Evolutionary conservation across 2,329 filamentous ascomycete genomes (phyloP).

Genomic region (Hypoxylon sp.): DNA sequence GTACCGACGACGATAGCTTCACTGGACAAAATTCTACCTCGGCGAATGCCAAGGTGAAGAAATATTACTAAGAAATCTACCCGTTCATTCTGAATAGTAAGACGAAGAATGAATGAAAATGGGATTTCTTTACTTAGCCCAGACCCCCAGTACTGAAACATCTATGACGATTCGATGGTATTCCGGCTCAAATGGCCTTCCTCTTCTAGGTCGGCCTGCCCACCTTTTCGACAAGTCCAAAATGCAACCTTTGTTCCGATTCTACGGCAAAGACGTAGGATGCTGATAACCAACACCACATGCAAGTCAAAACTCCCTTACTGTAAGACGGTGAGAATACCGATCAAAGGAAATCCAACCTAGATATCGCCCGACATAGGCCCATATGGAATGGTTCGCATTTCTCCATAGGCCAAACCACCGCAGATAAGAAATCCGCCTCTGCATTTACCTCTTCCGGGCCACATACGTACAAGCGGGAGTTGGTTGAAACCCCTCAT

Average conservation of each 20-base stretch:
- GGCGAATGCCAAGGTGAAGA: slow-evolving; percentile 5
- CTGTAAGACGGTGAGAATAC: slow-evolving; percentile 1
- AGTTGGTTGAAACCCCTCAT: background rate
- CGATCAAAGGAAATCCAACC: slow-evolving; percentile 9
- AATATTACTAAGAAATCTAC: background rate
- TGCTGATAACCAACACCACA: slow-evolving; percentile 10
- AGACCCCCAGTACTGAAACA: slow-evolving; percentile 3
- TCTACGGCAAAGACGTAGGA: slow-evolving; percentile 10
- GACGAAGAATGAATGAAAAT: background rate
- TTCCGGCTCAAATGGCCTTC: slow-evolving; percentile 22
- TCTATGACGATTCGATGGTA: slow-evolving; percentile 17
- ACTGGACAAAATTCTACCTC: slow-evolving; percentile 2
- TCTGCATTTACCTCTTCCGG: background rate
- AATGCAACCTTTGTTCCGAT: slow-evolving; percentile 17
- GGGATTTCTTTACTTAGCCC: slow-evolving; percentile 7
- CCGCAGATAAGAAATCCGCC: slow-evolving; percentile 1
- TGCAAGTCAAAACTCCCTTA: slow-evolving; percentile 2
- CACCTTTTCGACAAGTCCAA: slow-evolving; percentile 14
- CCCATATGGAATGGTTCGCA: slow-evolving; percentile 4
- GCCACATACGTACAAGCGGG: background rate
- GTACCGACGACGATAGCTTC: slow-evolving; percentile 14
- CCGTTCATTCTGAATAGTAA: background rate
- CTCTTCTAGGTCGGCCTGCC: slow-evolving; percentile 14
- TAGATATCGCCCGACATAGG: slow-evolving; percentile 7
- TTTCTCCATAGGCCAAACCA: slow-evolving; percentile 1